Percentiles rank a stretch among this genome's conserved stretches.
Evolutionary conservation across 176 grass and related monocot species (phyloP).

Genomic region (Hyparrhenia diplandra): DNA sequence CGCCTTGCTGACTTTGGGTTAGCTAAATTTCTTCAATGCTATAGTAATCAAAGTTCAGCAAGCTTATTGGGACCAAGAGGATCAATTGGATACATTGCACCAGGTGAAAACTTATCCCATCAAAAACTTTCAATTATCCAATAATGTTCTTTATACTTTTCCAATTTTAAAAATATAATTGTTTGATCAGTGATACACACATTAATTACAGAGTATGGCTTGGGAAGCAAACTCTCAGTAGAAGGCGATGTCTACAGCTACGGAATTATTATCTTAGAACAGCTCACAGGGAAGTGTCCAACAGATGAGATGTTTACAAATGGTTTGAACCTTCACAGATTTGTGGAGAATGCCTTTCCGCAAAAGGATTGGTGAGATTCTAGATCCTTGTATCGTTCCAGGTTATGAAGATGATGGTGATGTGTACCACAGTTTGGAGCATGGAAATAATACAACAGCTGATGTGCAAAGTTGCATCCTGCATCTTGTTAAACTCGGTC

Average conservation of each 20-base stretch:
- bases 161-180: not conserved
- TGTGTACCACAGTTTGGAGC: not conserved
- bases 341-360: conserved; percentile 29
- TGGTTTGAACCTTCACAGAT: conserved; percentile 45
- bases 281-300: conserved; percentile 45
- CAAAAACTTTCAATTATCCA: not conserved
- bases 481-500: conserved; percentile 34
- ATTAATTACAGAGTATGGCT: conserved; percentile 39
- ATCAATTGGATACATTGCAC: conserved; percentile 45
- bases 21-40: conserved; percentile 21
- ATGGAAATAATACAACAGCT: not conserved
- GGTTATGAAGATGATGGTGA: not conserved
- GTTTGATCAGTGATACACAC: not conserved
- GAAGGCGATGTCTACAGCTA: conserved; percentile 57
- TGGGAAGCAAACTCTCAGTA: conserved; percentile 36
- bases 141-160: not conserved
- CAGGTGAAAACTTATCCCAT: conserved; percentile 17
- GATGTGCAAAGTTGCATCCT: conserved; percentile 4
- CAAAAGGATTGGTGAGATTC: not conserved
- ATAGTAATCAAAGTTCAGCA: conserved; percentile 1
- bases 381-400: conserved; percentile 20
- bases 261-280: conserved; percentile 48
- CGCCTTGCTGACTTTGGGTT: conserved; percentile 42
- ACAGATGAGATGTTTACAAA: conserved; percentile 41
- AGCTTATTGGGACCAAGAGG: conserved; percentile 20